Percentiles rank a stretch among this genome's conserved stretches.
Conservation (phyloP, 2,329 filamentous ascomycete genomes). For the Penicillium sp. region DNA sequence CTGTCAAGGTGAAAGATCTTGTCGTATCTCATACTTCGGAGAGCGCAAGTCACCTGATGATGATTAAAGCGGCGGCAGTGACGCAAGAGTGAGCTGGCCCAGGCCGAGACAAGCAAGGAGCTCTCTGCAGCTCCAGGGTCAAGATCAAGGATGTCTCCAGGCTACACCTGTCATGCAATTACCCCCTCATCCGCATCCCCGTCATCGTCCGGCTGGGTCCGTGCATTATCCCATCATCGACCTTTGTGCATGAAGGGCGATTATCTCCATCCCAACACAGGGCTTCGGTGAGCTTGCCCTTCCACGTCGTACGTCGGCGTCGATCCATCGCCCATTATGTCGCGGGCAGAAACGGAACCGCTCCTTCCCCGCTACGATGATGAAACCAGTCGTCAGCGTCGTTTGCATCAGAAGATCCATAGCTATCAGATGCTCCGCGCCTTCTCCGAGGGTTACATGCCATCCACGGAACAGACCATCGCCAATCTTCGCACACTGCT, state of each 20-base stretch:
- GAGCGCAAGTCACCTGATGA: slow-evolving; percentile 24
- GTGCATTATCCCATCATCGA: slow-evolving; percentile 11
- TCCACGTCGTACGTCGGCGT: background rate
- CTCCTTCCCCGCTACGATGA: slow-evolving; percentile 77
- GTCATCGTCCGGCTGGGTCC: slow-evolving; percentile 6
- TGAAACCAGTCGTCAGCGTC: slow-evolving; percentile 76
- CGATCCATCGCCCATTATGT: slow-evolving; percentile 27
- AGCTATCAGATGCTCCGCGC: slow-evolving; percentile 90
- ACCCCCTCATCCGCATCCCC: slow-evolving; percentile 2
- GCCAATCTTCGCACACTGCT: slow-evolving; percentile 79
- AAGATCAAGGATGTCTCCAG: background rate
- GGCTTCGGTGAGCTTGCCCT: slow-evolving; percentile 9
- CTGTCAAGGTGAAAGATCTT: background rate
- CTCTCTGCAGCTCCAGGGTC: slow-evolving; percentile 7
- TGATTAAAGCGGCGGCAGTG: slow-evolving; percentile 25
- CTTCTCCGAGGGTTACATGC: slow-evolving; percentile 84
- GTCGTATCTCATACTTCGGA: background rate
- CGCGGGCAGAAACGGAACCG: slow-evolving; percentile 71
- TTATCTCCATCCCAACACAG: slow-evolving; percentile 10
- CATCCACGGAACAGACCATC: slow-evolving; percentile 83
- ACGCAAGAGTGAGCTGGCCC: slow-evolving; percentile 27
- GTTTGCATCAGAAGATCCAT: slow-evolving; percentile 87
- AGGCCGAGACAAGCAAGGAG: slow-evolving; percentile 9
- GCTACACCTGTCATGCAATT: slow-evolving; percentile 11
- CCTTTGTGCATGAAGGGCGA: background rate